Percentiles rank a stretch among this genome's conserved stretches.
phyloP scores from a whole-genome alignment of 805 yeast species.

The Priceomyces haplophilus region DNA sequence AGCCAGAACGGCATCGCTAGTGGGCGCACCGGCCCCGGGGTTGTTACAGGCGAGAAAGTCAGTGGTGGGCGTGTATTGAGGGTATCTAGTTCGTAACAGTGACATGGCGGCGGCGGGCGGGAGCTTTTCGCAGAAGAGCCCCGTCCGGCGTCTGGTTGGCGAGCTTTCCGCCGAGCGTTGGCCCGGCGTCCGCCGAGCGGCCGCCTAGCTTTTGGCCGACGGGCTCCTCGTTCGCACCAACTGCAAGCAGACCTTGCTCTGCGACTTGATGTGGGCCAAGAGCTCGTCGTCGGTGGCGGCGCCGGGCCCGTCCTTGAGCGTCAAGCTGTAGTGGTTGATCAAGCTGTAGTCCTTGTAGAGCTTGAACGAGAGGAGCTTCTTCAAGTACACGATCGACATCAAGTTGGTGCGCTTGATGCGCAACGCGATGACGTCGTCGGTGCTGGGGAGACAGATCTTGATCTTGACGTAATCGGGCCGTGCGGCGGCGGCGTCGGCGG shows the following conservation, averaged over 20 bases:
- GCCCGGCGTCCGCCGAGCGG: no score
- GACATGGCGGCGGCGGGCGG: no score
- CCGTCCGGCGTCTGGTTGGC: no score
- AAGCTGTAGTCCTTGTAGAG: slow-evolving; percentile 29
- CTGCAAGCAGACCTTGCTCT: slow-evolving; percentile 22
- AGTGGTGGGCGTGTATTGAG: no score
- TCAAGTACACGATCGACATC: slow-evolving; percentile 23
- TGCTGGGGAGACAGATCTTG: slow-evolving; percentile 24
- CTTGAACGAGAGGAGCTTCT: slow-evolving; percentile 25
- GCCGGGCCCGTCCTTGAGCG: slow-evolving; percentile 13
- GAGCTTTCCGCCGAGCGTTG: no score
- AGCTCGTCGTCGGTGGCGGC: slow-evolving; percentile 15
- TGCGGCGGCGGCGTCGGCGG: not conserved
- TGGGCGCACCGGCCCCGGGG: no score
- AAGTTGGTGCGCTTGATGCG: slow-evolving; percentile 22
- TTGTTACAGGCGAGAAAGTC: no score
- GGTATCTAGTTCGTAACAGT: no score
- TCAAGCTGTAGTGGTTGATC: slow-evolving; percentile 25
- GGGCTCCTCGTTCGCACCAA: slow-evolving; percentile 19
- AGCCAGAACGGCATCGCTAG: no score
- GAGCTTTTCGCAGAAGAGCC: no score
- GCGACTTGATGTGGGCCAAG: slow-evolving; percentile 16
- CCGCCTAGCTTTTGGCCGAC: not conserved
- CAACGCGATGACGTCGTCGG: slow-evolving; percentile 28
- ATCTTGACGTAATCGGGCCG: slow-evolving; percentile 16